phyloP scores from a whole-genome alignment of 2,329 filamentous ascomycete species.

The Anisogramma anomala region DNA sequence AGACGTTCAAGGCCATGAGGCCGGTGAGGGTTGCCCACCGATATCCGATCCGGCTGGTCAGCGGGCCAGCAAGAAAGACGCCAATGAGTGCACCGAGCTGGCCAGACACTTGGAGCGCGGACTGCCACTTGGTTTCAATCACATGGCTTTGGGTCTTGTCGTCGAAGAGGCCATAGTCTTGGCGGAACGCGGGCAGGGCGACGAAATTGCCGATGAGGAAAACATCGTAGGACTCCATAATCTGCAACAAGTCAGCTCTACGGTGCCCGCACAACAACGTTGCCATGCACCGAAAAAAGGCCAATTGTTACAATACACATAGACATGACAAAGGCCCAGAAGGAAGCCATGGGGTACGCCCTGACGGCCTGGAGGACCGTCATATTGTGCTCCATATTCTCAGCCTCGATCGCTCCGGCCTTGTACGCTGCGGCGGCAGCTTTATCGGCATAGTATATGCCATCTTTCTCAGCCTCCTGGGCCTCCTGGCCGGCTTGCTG shows the following conservation, averaged over 20 bases:
- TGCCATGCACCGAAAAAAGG: constrained; percentile 1
- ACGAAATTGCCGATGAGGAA: constrained; percentile 51
- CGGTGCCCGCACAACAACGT: constrained; percentile 2
- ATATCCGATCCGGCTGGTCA: constrained; percentile 48
- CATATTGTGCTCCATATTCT: constrained; percentile 30
- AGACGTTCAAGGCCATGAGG: constrained; percentile 45
- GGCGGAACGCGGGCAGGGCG: constrained; percentile 35
- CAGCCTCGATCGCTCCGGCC: constrained; percentile 44
- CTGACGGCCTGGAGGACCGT: constrained; percentile 24
- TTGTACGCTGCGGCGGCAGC: constrained; percentile 29
- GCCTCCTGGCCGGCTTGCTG: neutral
- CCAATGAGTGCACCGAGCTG: constrained; percentile 49
- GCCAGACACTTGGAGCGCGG: constrained; percentile 42
- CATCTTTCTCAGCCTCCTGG: neutral
- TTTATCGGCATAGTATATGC: constrained; percentile 2
- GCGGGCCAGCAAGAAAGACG: constrained; percentile 47
- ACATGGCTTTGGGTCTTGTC: constrained; percentile 19
- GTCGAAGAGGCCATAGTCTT: constrained; percentile 33
- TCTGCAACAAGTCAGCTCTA: constrained; percentile 28
- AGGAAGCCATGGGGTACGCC: constrained; percentile 25
- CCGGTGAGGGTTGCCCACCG: constrained; percentile 45
- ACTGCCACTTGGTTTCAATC: constrained; percentile 46
- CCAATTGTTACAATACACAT: constrained; percentile 28
- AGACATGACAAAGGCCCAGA: constrained; percentile 30
- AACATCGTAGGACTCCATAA: constrained; percentile 54